Percentiles rank a stretch among this genome's conserved stretches.
phyloP scores from a whole-genome alignment of 306 rosid species.

The Gleditsia sinensis region DNA sequence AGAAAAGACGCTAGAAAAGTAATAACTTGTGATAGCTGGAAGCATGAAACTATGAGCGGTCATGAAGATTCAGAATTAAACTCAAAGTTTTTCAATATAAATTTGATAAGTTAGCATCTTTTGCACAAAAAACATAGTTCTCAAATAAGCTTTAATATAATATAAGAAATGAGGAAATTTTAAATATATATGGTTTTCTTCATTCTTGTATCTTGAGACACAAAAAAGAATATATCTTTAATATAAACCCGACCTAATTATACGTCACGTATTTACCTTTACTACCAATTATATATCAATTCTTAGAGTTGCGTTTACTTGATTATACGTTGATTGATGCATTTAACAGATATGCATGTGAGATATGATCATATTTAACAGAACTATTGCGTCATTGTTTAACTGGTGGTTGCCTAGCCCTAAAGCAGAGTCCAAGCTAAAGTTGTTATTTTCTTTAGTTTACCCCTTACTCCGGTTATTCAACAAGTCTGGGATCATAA shows the following conservation, averaged over 20 bases:
- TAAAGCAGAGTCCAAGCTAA: background rate
- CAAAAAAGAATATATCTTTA: too few relatives aligned
- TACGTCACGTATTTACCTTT: too few relatives aligned
- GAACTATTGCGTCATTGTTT: too few relatives aligned
- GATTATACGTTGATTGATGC: background rate
- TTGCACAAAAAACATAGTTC: background rate
- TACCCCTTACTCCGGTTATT: too few relatives aligned
- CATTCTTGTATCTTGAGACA: too few relatives aligned
- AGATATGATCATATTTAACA: background rate
- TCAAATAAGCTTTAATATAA: too few relatives aligned
- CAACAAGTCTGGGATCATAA: background rate
- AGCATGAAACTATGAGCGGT: background rate
- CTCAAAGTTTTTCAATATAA: background rate
- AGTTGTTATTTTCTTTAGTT: too few relatives aligned
- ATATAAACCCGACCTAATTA: too few relatives aligned
- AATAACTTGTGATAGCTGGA: background rate
- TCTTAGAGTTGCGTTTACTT: background rate
- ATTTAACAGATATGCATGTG: background rate
- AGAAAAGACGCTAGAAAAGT: background rate
- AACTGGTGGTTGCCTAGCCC: too few relatives aligned
- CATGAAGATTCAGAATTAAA: background rate
- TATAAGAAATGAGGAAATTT: too few relatives aligned
- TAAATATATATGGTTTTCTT: too few relatives aligned
- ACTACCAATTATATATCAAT: too few relatives aligned
- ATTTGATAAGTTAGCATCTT: background rate